phyloP scores from a whole-genome alignment of 2,329 filamentous ascomycete species.

The Monilinia fructigena region DNA sequence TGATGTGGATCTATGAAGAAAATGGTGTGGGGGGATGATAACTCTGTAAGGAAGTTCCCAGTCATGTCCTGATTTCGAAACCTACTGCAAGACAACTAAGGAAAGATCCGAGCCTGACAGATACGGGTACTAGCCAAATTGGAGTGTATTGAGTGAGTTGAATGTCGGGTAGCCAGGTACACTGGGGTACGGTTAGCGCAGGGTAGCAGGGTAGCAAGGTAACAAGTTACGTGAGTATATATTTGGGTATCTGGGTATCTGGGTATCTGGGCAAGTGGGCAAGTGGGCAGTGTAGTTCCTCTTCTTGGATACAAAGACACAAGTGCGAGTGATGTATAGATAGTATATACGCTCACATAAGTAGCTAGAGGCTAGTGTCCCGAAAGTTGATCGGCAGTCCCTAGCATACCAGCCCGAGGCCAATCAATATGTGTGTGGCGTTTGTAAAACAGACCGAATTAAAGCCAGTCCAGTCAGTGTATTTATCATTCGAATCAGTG shows the following conservation, averaged over 20 bases:
- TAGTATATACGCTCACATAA: not conserved
- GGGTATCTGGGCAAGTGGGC: too few relatives aligned
- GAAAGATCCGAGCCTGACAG: slow-evolving; percentile 13
- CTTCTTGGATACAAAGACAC: not conserved
- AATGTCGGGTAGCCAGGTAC: not conserved
- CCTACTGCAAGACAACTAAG: slow-evolving; percentile 6
- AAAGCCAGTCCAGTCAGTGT: not conserved
- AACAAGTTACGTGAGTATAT: too few relatives aligned
- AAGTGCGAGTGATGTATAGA: not conserved
- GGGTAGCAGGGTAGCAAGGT: too few relatives aligned
- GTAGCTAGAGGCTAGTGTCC: slow-evolving; percentile 1
- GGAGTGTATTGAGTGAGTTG: not conserved
- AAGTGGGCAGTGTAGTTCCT: not conserved
- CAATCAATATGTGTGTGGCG: slow-evolving; percentile 10
- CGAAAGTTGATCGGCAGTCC: not conserved
- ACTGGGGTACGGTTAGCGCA: too few relatives aligned
- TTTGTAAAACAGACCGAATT: slow-evolving; percentile 10
- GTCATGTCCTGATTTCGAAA: not conserved
- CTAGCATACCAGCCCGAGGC: not conserved
- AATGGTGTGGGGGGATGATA: slow-evolving; percentile 20
- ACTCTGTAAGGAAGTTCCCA: slow-evolving; percentile 14
- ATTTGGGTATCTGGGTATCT: too few relatives aligned
- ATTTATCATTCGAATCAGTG: not conserved
- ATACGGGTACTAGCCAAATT: not conserved
- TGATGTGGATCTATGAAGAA: slow-evolving; percentile 19